phyloP scores from a whole-genome alignment of 805 yeast species.

The Cyberlindnera veronae region DNA sequence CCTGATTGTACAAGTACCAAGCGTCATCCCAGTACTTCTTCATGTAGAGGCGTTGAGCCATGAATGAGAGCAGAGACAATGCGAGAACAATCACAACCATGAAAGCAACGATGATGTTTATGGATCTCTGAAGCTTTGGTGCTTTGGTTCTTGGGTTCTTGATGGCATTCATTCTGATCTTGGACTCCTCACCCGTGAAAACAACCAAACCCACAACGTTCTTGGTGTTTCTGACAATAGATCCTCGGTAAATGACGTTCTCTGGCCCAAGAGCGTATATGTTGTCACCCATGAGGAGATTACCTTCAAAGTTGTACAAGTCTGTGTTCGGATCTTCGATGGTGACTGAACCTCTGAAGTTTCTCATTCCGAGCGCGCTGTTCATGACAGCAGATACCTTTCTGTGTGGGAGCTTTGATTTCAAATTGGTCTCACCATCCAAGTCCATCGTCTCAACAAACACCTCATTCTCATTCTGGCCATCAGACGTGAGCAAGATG shows the following conservation, averaged over 20 bases:
- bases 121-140: constrained; percentile 81
- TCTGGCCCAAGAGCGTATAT: constrained; percentile 68
- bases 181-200: constrained; percentile 94
- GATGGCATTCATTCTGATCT: constrained; percentile 91
- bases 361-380: constrained; percentile 47
- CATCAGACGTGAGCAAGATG: constrained; percentile 62
- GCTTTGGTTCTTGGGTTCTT: constrained; percentile 89
- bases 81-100: constrained; percentile 81
- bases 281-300: constrained; percentile 39
- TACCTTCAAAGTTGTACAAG: constrained; percentile 88
- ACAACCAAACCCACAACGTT: constrained; percentile 74
- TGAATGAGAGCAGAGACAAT: constrained; percentile 74
- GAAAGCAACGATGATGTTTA: constrained; percentile 78
- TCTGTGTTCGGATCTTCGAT: constrained; percentile 92
- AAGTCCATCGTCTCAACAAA: constrained; percentile 95
- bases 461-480: constrained; percentile 52
- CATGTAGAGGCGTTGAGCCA: constrained; percentile 64
- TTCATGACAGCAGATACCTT: constrained; percentile 53
- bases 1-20: constrained; percentile 75
- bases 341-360: constrained; percentile 50
- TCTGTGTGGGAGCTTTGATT: constrained; percentile 64
- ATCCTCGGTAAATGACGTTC: constrained; percentile 87
- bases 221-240: constrained; percentile 80
- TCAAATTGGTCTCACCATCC: constrained; percentile 95
- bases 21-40: constrained; percentile 37